phyloP scores from a whole-genome alignment of 202 grass and related monocot genomes.

The Bolboschoenoplectus hybrid region DNA sequence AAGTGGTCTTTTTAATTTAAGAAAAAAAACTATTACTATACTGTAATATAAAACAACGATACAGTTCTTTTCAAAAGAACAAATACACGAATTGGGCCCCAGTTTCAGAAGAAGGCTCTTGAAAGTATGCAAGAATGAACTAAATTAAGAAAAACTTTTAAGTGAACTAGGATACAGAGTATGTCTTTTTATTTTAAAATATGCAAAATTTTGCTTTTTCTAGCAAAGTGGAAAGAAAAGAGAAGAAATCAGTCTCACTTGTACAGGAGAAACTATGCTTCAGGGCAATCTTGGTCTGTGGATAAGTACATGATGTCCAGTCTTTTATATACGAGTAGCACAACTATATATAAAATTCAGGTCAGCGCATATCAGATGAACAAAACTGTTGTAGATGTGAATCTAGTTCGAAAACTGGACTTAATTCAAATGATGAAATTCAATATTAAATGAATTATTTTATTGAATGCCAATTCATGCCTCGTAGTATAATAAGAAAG shows the following conservation, averaged over 20 bases:
- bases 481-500: neutral
- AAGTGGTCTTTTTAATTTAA: neutral
- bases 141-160: neutral
- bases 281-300: slow-evolving; percentile 8
- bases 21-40: neutral
- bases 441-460: slow-evolving; percentile 19
- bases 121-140: slow-evolving; percentile 4
- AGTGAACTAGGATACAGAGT: neutral
- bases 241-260: slow-evolving; percentile 26
- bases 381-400: slow-evolving; percentile 10
- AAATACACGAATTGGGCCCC: neutral
- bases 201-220: neutral
- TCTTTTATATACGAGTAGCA: slow-evolving; percentile 26
- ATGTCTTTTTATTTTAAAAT: neutral
- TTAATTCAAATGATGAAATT: slow-evolving; percentile 3
- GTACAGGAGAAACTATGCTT: neutral
- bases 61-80: neutral
- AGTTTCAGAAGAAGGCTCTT: slow-evolving; percentile 17
- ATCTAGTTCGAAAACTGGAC: slow-evolving; percentile 1
- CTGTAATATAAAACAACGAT: neutral
- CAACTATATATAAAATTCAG: slow-evolving; percentile 15
- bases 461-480: slow-evolving; percentile 30
- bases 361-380: slow-evolving; percentile 18
- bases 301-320: neutral
- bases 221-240: slow-evolving; percentile 25